phyloP scores from a whole-genome alignment of 139 green algal species.

The Coelastrella sp. region DNA sequence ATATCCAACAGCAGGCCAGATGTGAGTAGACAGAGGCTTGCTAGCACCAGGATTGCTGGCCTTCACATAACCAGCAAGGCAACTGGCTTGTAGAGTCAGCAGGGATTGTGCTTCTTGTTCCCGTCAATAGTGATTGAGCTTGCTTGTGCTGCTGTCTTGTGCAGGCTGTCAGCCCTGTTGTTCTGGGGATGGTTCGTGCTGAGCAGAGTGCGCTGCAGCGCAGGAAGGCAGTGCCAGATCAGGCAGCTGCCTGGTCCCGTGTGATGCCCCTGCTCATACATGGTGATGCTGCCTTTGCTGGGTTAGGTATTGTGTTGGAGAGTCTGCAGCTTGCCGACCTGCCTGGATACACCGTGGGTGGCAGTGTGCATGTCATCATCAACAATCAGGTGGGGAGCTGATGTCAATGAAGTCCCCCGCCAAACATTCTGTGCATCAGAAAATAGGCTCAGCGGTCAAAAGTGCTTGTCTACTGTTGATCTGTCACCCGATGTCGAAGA shows the following conservation, averaged over 20 bases:
- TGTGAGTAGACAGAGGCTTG: no score
- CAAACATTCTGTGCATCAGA: no score
- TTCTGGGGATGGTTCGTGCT: constrained; percentile 80
- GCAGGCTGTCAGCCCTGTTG: constrained; percentile 73
- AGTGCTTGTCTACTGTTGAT: no score
- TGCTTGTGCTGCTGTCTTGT: not conserved
- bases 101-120: not conserved
- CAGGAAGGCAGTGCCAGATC: not conserved
- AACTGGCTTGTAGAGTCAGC: not conserved
- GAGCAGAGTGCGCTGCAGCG: constrained; percentile 60
- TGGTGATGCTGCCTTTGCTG: constrained; percentile 78
- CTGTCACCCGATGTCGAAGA: no score
- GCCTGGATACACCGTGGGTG: constrained; percentile 75
- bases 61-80: not conserved
- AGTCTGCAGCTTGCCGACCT: constrained; percentile 67
- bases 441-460: no score
- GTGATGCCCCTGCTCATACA: constrained; percentile 76
- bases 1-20: no score
- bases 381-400: constrained; percentile 81
- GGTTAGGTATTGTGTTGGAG: constrained; percentile 78
- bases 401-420: no score
- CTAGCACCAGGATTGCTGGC: not conserved
- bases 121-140: not conserved
- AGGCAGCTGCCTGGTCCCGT: not conserved
- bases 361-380: constrained; percentile 85